phyloP scores from a whole-genome alignment of 805 yeast species.

The Myxozyma neotropica region DNA sequence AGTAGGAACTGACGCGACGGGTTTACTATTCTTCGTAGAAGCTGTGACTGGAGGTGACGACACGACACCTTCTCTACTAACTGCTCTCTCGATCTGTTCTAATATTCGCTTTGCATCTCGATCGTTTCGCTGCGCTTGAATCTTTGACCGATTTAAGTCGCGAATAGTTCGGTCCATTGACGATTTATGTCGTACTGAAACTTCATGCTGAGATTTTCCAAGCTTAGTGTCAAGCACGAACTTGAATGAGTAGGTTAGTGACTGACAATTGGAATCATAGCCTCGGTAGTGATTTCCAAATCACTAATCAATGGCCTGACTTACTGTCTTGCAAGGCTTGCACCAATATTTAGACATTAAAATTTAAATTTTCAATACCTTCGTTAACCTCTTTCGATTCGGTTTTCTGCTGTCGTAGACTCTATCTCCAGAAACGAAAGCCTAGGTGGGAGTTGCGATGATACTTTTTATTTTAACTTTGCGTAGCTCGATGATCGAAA shows the following conservation, averaged over 20 bases:
- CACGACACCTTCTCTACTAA: neutral
- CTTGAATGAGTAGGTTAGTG: neutral
- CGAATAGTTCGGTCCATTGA: conserved; percentile 31
- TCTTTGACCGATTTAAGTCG: conserved; percentile 31
- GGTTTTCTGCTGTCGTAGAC: neutral
- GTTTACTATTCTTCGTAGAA: neutral
- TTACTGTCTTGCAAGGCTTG: conserved; percentile 34
- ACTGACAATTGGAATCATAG: neutral
- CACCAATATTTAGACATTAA: conserved; percentile 37
- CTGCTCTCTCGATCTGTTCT: conserved; percentile 25
- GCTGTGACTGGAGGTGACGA: neutral
- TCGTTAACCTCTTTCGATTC: too few relatives aligned
- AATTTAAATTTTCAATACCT: too few relatives aligned
- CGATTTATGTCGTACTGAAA: conserved; percentile 30
- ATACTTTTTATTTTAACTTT: too few relatives aligned
- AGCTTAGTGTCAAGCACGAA: conserved; percentile 36
- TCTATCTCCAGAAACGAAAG: too few relatives aligned
- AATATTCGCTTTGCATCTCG: conserved; percentile 27
- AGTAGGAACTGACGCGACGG: neutral
- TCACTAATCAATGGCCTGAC: conserved; percentile 9
- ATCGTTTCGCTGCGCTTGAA: conserved; percentile 21
- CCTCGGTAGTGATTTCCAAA: too few relatives aligned
- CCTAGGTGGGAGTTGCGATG: too few relatives aligned
- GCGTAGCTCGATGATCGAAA: too few relatives aligned
- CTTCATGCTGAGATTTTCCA: conserved; percentile 35